These are phyloP conservation scores for Canavalia ensiformis DNA, from an alignment of 306 rosid species.

Conservation along the genomic window DNA sequence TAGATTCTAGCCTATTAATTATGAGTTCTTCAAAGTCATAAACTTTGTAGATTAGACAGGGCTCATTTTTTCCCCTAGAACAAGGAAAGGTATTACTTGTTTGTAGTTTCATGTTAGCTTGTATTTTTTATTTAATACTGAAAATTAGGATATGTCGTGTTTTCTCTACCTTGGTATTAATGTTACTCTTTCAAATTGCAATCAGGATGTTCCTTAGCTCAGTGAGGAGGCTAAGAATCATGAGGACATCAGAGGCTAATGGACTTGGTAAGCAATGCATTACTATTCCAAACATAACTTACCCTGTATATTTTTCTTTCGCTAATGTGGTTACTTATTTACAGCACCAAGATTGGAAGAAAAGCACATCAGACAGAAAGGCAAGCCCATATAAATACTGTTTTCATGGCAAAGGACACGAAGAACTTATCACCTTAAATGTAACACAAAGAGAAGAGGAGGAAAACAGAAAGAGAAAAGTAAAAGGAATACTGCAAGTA, in stretches of 20 bases:
- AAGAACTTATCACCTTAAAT: slow-evolving; percentile 47
- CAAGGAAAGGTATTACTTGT: not conserved
- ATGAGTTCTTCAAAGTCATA: not conserved
- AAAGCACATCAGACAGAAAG: slow-evolving; percentile 66
- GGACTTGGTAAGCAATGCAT: slow-evolving; percentile 72
- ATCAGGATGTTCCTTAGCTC: slow-evolving; percentile 86
- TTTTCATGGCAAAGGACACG: slow-evolving; percentile 45
- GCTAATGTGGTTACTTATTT: slow-evolving; percentile 44
- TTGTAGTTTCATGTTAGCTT: slow-evolving; percentile 24
- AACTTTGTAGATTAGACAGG: not conserved
- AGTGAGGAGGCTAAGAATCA: slow-evolving; percentile 89
- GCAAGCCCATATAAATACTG: slow-evolving; percentile 59
- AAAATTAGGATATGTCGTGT: not conserved
- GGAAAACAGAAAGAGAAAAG: slow-evolving; percentile 31
- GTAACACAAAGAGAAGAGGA: slow-evolving; percentile 46
- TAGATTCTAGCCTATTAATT: not conserved
- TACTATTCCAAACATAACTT: slow-evolving; percentile 27
- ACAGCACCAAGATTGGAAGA: slow-evolving; percentile 80
- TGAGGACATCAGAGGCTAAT: slow-evolving; percentile 83
- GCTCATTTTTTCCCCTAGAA: not conserved
- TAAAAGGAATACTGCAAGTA: slow-evolving; percentile 45
- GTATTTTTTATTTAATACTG: slow-evolving; percentile 26
- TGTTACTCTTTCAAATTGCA: slow-evolving; percentile 20
- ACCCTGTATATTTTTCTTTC: slow-evolving; percentile 19
- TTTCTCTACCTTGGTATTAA: slow-evolving; percentile 41